These are phyloP conservation scores for Alternaria tenuissima DNA, from an alignment of 2,329 filamentous ascomycete genomes.

Conservation along the genomic window DNA sequence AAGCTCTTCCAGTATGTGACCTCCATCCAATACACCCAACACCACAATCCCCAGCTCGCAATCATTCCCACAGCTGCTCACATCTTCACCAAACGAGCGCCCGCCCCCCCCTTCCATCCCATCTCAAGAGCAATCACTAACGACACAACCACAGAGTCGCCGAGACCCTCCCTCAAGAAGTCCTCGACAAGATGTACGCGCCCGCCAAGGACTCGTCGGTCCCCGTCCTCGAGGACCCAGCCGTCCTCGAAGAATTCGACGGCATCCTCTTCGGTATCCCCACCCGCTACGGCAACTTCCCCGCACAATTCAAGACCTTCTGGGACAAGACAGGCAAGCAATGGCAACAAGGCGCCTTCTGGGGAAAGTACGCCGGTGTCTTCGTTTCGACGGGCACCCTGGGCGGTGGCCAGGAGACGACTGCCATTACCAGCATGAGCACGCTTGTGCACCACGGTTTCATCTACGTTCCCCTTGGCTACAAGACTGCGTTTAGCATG, in stretches of 20 bases:
- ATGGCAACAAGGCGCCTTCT: slow-evolving; percentile 79
- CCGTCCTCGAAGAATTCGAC: slow-evolving; percentile 77
- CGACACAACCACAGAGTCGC: slow-evolving; percentile 63
- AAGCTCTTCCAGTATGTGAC: slow-evolving; percentile 79
- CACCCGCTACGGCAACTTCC: slow-evolving; percentile 96
- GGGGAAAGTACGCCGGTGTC: slow-evolving; percentile 88
- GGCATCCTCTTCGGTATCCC: slow-evolving; percentile 93
- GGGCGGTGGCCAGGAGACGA: slow-evolving; percentile 94
- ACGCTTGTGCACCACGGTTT: slow-evolving; percentile 93
- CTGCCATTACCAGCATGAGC: slow-evolving; percentile 79
- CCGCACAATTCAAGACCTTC: slow-evolving; percentile 91
- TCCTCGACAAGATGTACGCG: slow-evolving; percentile 90
- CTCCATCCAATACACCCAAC: background rate
- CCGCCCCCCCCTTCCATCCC: too few species aligned
- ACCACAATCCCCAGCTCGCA: background rate
- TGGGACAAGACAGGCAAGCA: slow-evolving; percentile 90
- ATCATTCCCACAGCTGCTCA: background rate
- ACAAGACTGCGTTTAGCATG: slow-evolving; percentile 75
- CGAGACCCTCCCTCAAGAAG: slow-evolving; percentile 86
- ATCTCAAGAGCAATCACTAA: background rate
- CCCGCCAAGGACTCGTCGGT: slow-evolving; percentile 76
- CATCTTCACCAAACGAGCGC: too few species aligned
- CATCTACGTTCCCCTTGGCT: slow-evolving; percentile 95
- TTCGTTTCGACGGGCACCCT: slow-evolving; percentile 85
- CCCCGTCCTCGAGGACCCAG: slow-evolving; percentile 65